Evolutionary conservation across 176 grass and related monocot genomes (phyloP), one percentile per base, ranked within the genome.

Genomic region (Zizania latifolia): DNA sequence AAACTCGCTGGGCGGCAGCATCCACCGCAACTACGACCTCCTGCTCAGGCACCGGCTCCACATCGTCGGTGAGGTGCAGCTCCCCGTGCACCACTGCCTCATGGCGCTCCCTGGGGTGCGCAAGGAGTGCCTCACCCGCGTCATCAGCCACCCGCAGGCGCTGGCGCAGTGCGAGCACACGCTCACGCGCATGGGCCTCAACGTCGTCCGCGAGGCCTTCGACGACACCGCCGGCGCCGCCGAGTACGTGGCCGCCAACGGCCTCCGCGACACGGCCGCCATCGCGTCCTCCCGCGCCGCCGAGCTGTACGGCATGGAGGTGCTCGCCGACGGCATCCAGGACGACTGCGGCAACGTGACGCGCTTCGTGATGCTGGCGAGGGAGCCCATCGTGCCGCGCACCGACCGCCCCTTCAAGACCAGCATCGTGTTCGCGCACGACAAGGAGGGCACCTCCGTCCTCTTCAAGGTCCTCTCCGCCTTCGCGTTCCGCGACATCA

Each of bases 21-120:
- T 97, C 83, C 94, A 97, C 82, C 87, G 94, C 61, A 97, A 97
- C 82, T 97, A 97, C 67, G 94, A 97, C 74, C 94, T 97, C 21
- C 94, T 97, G 50, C 94, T 97, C 53, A 88, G 94, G 0, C 94
- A 97, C 83, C 88, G 86, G 0, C 94, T 97, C 65, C 94, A 97
- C 88, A 97, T 97, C 90, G 94, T 97, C 0, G 94, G 94, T 11
- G 94, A 97, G 80, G 94, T 97, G 24, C 94, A 97, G 85, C 82
- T 97, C 2, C 94, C 94, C 7, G 94, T 97, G 17, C 94, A 97
- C 65, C 94, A 97, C 86, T 97, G 94, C 88, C 94, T 97, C 5
- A 65, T 97, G 2, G 94, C 88, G 10, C 90, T 97, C 37, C 94
- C 94, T 0, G 94, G 94, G 0, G 94, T 97, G 16, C 94, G 88